Base-by-base conservation (phyloP, 306 rosid species). In the Prosopis cineraria region DNA sequence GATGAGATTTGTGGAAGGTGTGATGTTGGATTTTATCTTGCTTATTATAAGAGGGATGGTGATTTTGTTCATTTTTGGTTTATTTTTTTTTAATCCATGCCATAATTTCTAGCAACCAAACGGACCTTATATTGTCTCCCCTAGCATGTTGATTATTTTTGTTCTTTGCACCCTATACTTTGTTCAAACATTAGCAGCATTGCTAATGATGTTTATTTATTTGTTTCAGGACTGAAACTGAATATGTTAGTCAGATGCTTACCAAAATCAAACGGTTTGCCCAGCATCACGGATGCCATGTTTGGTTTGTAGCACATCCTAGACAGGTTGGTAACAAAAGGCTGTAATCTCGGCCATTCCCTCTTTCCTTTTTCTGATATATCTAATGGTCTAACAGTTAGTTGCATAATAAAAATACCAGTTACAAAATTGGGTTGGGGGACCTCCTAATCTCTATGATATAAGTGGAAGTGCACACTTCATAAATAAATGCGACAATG, bases 241-340 rank as follows among this genome's bases (percentile, higher is more conserved):
- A 95, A 84, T 92, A 95, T 60, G 98, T 91, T 36, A 95, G 98
- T 76, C 91, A 92, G 84, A 95, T 95, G 97, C 98, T 95, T 76
- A 89, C 98, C 59, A 80, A 84, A 83, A 78, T 95, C 76, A 95
- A 92, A 80, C 86, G 98, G 84, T 95, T 95, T 80, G 98, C 98
- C 62, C 98, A 92, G 58, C 92, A 90, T 89, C 97, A 91, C 52
- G 87, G 93, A 62, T 91, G 98, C 84, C 98, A 91, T 87, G 98
- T 95, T 82, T 95, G 97, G 98, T 95, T 95, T 81, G 98, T 95
- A 39, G 98, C 98, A 68, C 98, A 95, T 85, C 98, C 97, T 47
- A 83, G 89, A 72, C 98, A 95, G 98, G 98, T 95, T 79, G 45
- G 86, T 70, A 64, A 4, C 66, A 37, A 40, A 52, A 37, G 30